phyloP scores from a whole-genome alignment of 768 basidiomycete genomes.

The Sarcodon aspratus region DNA sequence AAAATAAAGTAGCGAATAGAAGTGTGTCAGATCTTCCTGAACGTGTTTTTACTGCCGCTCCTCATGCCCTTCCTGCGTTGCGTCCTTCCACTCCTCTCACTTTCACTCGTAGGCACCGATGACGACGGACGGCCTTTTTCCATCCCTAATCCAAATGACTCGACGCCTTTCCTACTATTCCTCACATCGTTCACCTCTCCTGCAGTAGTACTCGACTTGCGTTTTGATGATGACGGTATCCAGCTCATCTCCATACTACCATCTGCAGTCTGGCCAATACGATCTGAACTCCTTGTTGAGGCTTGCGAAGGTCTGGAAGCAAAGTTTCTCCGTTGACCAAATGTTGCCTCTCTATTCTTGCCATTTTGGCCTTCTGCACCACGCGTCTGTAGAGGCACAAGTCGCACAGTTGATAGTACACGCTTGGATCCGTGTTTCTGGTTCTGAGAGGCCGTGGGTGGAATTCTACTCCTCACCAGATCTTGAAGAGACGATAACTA shows the following conservation, averaged over 20 bases:
- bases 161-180: constrained; percentile 43
- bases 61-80: constrained; percentile 68
- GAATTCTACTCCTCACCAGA: background rate
- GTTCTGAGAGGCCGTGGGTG: background rate
- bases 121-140: constrained; percentile 39
- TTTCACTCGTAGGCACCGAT: constrained; percentile 38
- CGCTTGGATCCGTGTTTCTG: background rate
- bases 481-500: background rate
- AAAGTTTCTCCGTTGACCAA: constrained; percentile 51
- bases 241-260: constrained; percentile 81
- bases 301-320: constrained; percentile 10
- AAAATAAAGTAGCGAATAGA: no score
- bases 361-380: constrained; percentile 12
- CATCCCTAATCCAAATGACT: constrained; percentile 81
- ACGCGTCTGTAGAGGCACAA: constrained; percentile 45
- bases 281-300: background rate
- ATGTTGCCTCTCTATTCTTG: constrained; percentile 43
- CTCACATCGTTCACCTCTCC: constrained; percentile 21
- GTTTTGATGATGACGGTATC: constrained; percentile 38
- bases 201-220: background rate
- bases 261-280: constrained; percentile 25
- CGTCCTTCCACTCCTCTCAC: constrained; percentile 68
- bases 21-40: constrained; percentile 21
- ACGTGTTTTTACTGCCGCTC: constrained; percentile 86
- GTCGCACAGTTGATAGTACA: constrained; percentile 35